Evolutionary conservation across 768 basidiomycete genomes (phyloP).

Genomic region (Cystofilobasidium capitatum): DNA sequence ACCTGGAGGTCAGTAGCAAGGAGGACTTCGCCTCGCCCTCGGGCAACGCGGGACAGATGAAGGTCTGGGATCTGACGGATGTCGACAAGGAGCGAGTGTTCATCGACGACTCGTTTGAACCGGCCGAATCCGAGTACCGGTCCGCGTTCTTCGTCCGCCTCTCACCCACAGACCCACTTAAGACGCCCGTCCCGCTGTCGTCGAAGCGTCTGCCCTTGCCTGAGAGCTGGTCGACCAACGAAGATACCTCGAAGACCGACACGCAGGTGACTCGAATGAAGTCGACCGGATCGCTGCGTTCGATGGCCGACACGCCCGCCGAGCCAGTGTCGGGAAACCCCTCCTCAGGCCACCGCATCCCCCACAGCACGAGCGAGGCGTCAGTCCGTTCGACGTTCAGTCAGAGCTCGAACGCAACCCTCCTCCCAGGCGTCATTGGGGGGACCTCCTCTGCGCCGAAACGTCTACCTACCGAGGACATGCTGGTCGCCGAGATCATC

Average conservation of each 20-base stretch:
- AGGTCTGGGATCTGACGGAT: conserved; percentile 34
- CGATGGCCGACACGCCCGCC: not conserved
- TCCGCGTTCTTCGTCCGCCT: conserved; percentile 8
- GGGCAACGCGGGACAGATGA: conserved; percentile 29
- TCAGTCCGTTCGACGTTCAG: conserved; percentile 18
- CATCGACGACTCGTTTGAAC: conserved; percentile 32
- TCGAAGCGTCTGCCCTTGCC: not conserved
- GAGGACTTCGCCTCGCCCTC: conserved; percentile 28
- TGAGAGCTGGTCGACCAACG: conserved; percentile 5
- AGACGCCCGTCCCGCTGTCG: not conserved
- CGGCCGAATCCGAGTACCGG: conserved; percentile 20
- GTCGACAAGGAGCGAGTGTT: conserved; percentile 31
- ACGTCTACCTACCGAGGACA: conserved; percentile 47
- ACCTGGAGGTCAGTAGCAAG: not conserved
- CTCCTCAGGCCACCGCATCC: conserved; percentile 6
- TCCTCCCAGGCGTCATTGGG: conserved; percentile 39
- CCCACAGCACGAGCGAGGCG: not conserved
- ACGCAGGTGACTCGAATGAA: not conserved
- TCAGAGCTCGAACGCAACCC: conserved; percentile 12
- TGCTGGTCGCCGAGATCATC: conserved; percentile 67
- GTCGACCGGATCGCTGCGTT: conserved; percentile 6
- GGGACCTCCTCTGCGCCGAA: conserved; percentile 31
- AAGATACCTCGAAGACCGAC: not conserved
- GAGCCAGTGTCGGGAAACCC: not conserved
- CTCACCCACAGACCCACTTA: not conserved